Conservation (phyloP, 140 eudicot species). For the Flaveria floridana region DNA sequence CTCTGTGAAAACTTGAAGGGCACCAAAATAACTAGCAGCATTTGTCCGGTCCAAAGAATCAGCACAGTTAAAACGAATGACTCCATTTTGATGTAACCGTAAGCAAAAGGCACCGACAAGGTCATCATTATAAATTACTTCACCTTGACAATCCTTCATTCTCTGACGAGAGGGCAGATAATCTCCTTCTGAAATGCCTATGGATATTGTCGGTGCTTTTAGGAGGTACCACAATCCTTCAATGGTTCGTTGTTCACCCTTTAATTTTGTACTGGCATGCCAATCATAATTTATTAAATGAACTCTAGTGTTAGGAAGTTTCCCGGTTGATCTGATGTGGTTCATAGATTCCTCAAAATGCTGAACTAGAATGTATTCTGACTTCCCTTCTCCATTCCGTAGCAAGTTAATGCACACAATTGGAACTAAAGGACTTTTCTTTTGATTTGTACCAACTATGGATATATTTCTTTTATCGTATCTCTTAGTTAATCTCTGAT, state of each 20-base stretch:
- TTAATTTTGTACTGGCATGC: slow-evolving; percentile 84
- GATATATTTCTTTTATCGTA: slow-evolving; percentile 60
- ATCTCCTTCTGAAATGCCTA: slow-evolving; percentile 92
- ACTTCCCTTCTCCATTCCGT: slow-evolving; percentile 72
- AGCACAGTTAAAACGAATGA: slow-evolving; percentile 90
- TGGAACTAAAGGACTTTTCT: slow-evolving; percentile 60
- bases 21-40: slow-evolving; percentile 98
- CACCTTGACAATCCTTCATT: slow-evolving; percentile 78
- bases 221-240: slow-evolving; percentile 88
- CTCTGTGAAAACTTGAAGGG: slow-evolving; percentile 93
- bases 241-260: slow-evolving; percentile 86
- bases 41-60: slow-evolving; percentile 97
- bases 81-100: slow-evolving; percentile 89
- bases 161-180: slow-evolving; percentile 87
- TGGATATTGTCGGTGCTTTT: slow-evolving; percentile 80
- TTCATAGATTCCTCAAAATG: slow-evolving; percentile 80
- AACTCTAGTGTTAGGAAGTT: slow-evolving; percentile 69
- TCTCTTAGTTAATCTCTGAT: slow-evolving; percentile 74
- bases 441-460: slow-evolving; percentile 45
- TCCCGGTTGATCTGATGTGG: slow-evolving; percentile 60
- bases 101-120: slow-evolving; percentile 78
- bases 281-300: slow-evolving; percentile 86
- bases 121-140: slow-evolving; percentile 68
- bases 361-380: slow-evolving; percentile 65
- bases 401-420: slow-evolving; percentile 69